Percentiles rank a stretch among this genome's conserved stretches.
phyloP scores from a whole-genome alignment of 768 basidiomycete species.

The Hericium erinaceus region DNA sequence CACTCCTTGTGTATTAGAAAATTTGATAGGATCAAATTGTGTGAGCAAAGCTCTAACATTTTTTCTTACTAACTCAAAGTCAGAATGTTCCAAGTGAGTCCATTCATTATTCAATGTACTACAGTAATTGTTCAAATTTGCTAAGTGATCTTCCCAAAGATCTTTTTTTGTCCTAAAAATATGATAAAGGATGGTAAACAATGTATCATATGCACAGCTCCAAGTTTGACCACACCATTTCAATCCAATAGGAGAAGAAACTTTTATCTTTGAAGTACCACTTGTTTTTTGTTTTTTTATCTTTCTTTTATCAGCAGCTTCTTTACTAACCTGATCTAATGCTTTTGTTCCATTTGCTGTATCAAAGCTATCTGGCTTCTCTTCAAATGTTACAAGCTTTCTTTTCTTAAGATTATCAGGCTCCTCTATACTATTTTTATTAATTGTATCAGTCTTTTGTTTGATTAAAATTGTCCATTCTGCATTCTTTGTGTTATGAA shows the following conservation, averaged over 20 bases:
- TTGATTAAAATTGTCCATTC: neutral
- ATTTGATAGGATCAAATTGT: neutral
- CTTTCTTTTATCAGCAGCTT: neutral
- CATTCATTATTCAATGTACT: neutral
- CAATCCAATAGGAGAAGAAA: neutral
- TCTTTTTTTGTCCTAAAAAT: neutral
- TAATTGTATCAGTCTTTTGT: too few relatives aligned
- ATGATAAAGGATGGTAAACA: neutral
- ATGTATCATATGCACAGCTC: slow-evolving; percentile 8
- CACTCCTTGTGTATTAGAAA: neutral
- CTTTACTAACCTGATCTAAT: neutral
- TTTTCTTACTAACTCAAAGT: neutral
- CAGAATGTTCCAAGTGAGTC: neutral
- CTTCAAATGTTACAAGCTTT: neutral
- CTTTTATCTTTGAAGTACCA: neutral
- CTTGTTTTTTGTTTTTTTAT: neutral
- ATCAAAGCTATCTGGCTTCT: neutral
- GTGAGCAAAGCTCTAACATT: neutral
- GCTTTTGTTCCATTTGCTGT: neutral
- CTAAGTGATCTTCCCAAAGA: neutral
- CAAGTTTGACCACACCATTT: neutral
- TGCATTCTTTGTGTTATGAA: neutral
- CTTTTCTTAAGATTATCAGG: neutral
- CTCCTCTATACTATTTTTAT: neutral
- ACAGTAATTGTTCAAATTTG: neutral